Percentiles rank a stretch among this genome's conserved stretches.
Evolutionary conservation across 1,284 basidiomycete species (phyloP).

Genomic region (Entoloma clypeatum): DNA sequence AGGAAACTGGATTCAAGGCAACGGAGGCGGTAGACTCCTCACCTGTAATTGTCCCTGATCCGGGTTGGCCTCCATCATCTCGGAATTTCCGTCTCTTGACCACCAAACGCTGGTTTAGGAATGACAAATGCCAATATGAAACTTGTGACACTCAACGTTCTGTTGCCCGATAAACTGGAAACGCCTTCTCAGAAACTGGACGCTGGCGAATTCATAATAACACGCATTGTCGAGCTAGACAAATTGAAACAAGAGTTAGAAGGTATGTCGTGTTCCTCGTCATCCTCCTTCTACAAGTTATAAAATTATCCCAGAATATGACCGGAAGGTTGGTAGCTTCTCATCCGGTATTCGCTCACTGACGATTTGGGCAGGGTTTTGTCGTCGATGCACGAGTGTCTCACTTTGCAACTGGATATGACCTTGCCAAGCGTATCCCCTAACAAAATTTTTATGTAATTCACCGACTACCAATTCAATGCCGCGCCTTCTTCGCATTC

Average conservation of each 20-base stretch:
- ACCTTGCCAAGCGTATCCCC: slow-evolving; percentile 41
- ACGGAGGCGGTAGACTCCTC: slow-evolving; percentile 61
- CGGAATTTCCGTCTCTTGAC: not conserved
- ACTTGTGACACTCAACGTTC: slow-evolving; percentile 63
- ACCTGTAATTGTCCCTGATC: slow-evolving; percentile 71
- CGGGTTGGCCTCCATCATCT: slow-evolving; percentile 45
- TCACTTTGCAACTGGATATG: slow-evolving; percentile 70
- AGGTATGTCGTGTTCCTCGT: slow-evolving; percentile 44
- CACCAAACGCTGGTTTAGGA: slow-evolving; percentile 40
- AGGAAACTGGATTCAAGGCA: slow-evolving; percentile 88
- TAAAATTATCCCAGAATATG: slow-evolving; percentile 52
- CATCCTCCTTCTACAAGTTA: not conserved
- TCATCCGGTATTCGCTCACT: not conserved
- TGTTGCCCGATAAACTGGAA: slow-evolving; percentile 56
- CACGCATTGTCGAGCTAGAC: slow-evolving; percentile 64
- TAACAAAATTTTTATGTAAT: slow-evolving; percentile 3
- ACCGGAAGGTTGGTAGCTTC: slow-evolving; percentile 44
- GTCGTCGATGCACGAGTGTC: slow-evolving; percentile 74
- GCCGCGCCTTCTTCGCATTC: slow-evolving; percentile 55
- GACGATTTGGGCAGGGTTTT: slow-evolving; percentile 48
- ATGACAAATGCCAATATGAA: slow-evolving; percentile 86
- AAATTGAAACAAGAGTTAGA: slow-evolving; percentile 60
- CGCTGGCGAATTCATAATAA: slow-evolving; percentile 80
- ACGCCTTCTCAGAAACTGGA: slow-evolving; percentile 65
- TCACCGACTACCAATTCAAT: slow-evolving; percentile 26